Percentiles rank a stretch among this genome's conserved stretches.
Conservation (phyloP, 176 grass and related monocot genomes). For the Sorghum bicolor region DNA sequence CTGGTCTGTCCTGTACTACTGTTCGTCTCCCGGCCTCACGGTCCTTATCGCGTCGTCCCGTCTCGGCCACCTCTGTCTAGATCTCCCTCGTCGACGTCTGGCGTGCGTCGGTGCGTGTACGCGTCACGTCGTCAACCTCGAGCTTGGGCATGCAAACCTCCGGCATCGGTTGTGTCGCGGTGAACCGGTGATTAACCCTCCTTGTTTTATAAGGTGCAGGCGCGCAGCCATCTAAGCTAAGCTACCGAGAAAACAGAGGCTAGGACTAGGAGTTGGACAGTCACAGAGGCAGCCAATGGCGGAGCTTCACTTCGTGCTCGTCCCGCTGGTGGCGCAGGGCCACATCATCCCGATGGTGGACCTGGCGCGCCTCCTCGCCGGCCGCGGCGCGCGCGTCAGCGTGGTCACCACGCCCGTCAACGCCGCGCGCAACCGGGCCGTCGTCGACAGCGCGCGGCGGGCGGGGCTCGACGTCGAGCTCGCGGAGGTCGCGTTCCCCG, state of each 20-base stretch:
- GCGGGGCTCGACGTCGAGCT: conserved; percentile 36
- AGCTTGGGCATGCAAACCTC: background rate
- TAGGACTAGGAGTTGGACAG: background rate
- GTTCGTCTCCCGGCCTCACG: background rate
- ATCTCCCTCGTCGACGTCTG: background rate
- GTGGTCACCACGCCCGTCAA: conserved; percentile 53
- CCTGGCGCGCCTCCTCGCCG: conserved; percentile 45
- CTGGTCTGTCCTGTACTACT: no score
- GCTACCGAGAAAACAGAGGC: background rate
- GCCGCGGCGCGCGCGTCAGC: conserved; percentile 28
- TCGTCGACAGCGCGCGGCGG: background rate
- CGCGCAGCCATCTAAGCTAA: background rate
- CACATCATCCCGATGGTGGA: conserved; percentile 60
- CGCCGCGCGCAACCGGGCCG: conserved; percentile 30
- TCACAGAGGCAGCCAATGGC: background rate
- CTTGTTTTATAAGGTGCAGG: background rate
- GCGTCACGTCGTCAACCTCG: background rate
- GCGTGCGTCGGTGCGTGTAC: background rate
- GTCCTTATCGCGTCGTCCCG: background rate
- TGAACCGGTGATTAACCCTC: background rate
- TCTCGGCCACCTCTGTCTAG: background rate
- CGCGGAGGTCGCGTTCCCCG: conserved; percentile 37
- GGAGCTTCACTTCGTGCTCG: conserved; percentile 46
- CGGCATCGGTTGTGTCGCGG: background rate
- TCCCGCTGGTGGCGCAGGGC: conserved; percentile 49